phyloP scores from a whole-genome alignment of 179 eudicot genomes.

The Silene noctiflora region DNA sequence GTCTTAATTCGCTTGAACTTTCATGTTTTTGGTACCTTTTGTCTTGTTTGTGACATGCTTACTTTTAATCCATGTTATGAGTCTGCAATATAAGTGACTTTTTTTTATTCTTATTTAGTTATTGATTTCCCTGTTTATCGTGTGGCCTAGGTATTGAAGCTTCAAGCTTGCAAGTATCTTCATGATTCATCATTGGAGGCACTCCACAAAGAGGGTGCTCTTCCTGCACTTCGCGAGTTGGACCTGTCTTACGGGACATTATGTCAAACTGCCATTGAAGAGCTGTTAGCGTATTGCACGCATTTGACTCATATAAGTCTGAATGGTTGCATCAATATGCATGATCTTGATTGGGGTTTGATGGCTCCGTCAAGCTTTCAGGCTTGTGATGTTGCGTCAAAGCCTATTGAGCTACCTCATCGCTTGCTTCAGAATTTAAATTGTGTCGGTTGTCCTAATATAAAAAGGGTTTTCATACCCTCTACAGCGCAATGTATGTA shows the following conservation, averaged over 20 bases:
- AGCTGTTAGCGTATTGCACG: slow-evolving; percentile 77
- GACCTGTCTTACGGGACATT: slow-evolving; percentile 92
- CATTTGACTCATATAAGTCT: slow-evolving; percentile 86
- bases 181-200: slow-evolving; percentile 71
- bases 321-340: slow-evolving; percentile 95
- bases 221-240: slow-evolving; percentile 78
- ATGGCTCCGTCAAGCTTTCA: slow-evolving; percentile 23
- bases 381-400: slow-evolving; percentile 24
- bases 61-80: not conserved
- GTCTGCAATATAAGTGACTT: not conserved
- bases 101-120: not conserved
- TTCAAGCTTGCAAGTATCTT: slow-evolving; percentile 97
- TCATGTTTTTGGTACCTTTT: not conserved
- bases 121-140: not conserved
- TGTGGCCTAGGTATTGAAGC: slow-evolving; percentile 59
- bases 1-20: not conserved
- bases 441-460: slow-evolving; percentile 92
- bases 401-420: slow-evolving; percentile 42
- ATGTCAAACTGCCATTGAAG: slow-evolving; percentile 80
- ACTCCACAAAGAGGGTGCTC: slow-evolving; percentile 76
- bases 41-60: not conserved
- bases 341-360: slow-evolving; percentile 77
- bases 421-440: slow-evolving; percentile 76
- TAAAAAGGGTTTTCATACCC: slow-evolving; percentile 73
- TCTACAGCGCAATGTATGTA: slow-evolving; percentile 58